Base-by-base conservation (phyloP, 345 rosid genomes). In the Luvunga scandens region DNA sequence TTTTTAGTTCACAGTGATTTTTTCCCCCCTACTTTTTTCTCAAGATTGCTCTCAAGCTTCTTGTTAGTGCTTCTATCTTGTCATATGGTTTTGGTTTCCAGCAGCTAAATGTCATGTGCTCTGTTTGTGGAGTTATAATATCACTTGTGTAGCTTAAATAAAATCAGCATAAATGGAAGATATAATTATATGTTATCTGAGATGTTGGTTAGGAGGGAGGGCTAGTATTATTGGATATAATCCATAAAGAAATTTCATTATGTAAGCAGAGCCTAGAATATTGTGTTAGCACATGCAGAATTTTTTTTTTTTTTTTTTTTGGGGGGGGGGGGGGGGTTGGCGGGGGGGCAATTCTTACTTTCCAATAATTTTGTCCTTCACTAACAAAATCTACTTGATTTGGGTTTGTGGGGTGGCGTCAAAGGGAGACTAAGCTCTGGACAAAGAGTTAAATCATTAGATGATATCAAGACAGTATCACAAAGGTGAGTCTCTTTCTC, bases 321-420 rank as follows among this genome's bases (percentile, higher is more conserved):
- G n/a, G n/a, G n/a, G n/a, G n/a, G n/a, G n/a, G n/a, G n/a, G n/a
- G n/a, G n/a, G n/a, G n/a, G 33, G 33, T 3, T 31, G 33, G 33
- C 2, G 33, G 45, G 45, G 45, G 45, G 39, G 27, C 45, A 5
- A 5, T 66, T 33, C 14, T 67, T 48, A 31, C 31, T 42, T 18
- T 24, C 55, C 36, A 16, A 21, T 56, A 63, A 27, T 69, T 24
- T 9, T 80, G 21, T 50, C 72, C 6, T 5, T 30, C 5, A 30
- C 61, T 60, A 27, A 34, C 33, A 18, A 10, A 42, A 39, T 28
- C 10, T 30, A 24, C 45, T 22, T 21, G 60, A 25, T 68, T 12
- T 80, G 69, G 90, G 76, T 45, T 66, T 77, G 75, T 61, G 31
- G 21, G 81, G 55, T 53, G 72, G 66, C 34, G 66, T 73, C 73